Base-by-base conservation (phyloP, 2,329 filamentous ascomycete genomes). In the Colletotrichum coccodes region DNA sequence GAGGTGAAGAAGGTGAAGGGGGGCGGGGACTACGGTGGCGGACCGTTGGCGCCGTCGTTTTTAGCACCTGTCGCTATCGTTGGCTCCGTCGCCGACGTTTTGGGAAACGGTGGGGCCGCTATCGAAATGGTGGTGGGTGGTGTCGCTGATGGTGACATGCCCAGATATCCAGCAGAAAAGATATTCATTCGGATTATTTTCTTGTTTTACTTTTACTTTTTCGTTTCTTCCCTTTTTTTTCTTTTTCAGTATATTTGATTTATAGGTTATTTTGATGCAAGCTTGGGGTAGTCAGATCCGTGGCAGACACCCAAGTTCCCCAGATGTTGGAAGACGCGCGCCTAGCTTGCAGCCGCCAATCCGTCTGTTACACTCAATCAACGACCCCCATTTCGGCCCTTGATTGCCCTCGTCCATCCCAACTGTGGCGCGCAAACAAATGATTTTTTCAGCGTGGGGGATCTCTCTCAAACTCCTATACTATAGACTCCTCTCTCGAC, bases 71-170 rank as follows among this genome's bases (percentile, higher is more conserved):
- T 26, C 18, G 23, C 12, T 46, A 34, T 46, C 9, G 6, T 9
- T 47, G 40, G 38, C 26, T 16, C 36, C 36, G 26, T 56, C 21
- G 26, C 47, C 38, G 60, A 21, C 40, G 34, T 60, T 47, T 60
- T 53, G 65, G 64, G 46, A 28, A 65, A 68, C 47, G 65, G 61
- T 68, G 61, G 54, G 65, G 61, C 52, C 28, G 44, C 30, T 34
- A 26, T 30, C 59, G 30, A 46, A 12, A 36, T 23, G 38, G 60
- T 53, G 58, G 34, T 28, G 18, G 7, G 42, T 59, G 40, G 9
- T 30, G 32, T 26, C 46, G 9, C 16, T 16, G 32, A 14, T 52
- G 44, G 23, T 49, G 46, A 52, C 18, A 52, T 52, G 40, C 57
- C n/a, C n/a, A 23, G 30, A 23, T 14, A 50, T 16, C 8, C 5